Conservation (phyloP, 495 filamentous ascomycete species). For the Annulohypoxylon maeteangense region DNA sequence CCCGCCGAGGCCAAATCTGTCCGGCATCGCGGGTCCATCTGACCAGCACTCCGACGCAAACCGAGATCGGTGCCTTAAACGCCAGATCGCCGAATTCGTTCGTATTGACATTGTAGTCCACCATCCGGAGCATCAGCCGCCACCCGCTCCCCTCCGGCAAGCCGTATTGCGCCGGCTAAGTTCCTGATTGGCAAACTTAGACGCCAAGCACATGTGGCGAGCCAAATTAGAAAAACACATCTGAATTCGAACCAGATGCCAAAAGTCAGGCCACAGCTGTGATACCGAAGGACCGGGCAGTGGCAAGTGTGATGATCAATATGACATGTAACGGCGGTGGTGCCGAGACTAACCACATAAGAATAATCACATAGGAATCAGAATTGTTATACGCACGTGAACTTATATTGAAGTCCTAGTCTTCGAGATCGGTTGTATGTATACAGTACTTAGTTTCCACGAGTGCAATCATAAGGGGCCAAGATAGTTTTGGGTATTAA, state of each 20-base stretch:
- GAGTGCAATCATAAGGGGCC: background rate
- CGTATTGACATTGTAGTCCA: background rate
- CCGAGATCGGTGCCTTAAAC: background rate
- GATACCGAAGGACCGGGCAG: background rate
- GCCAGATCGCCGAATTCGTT: background rate
- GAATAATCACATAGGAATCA: background rate
- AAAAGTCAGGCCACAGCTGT: background rate
- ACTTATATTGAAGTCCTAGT: background rate
- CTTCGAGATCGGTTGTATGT: background rate
- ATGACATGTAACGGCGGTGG: background rate
- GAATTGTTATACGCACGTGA: background rate
- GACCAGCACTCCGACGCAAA: conserved; percentile 10
- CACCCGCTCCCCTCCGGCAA: conserved; percentile 4
- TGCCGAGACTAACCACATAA: background rate
- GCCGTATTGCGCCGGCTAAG: background rate
- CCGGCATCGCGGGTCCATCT: background rate
- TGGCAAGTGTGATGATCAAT: background rate
- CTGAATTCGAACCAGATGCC: background rate
- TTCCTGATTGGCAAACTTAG: background rate
- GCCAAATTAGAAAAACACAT: background rate
- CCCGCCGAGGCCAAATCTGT: background rate
- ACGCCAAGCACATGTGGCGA: background rate
- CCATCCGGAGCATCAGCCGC: background rate
- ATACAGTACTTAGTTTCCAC: background rate
- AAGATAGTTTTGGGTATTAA: background rate